Evolutionary conservation across 192 early-diverging fungal genomes (phyloP), one percentile per base, ranked within the genome.

Genomic region (Umbelopsis vinacea): DNA sequence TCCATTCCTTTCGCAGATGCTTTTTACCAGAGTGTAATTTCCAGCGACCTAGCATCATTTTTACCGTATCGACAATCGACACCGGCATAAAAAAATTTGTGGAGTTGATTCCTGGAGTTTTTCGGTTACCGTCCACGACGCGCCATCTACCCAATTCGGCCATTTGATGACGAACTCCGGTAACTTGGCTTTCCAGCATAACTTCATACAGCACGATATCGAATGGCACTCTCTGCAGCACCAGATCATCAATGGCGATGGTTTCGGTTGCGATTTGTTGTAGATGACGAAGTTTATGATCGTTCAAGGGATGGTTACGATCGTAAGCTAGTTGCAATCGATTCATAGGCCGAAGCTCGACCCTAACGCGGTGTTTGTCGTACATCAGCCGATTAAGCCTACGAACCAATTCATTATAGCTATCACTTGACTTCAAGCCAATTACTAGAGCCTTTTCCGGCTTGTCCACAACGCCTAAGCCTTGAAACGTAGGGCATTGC

Each of bases 261-360:
- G 50, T 54, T 29, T 37, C 12, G 19, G 74, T 68, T 8, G 79
- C 79, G 2, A 71, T 15, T n/a, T 71, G 53, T 7, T 71, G 55
- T 3, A 79, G 38, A 37, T 63, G 57, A 2, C 17, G 29, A 29
- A 63, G 33, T 14, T 63, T 63, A 37, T 63, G 12, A 37, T 63
- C 57, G 26, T 37, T 63, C 11, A 63, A n/a, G 15, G 57, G 57
- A 37, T 63, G 57, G 6, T n/a, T 47, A 0, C 66, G 66, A 47
- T 81, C 77, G 54, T 81, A 81, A 12, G 75, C 79, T 38, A 81
- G 66, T 50, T 71, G 70, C 3, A 81, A 37, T 6, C 73, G 76
- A 33, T 81, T 54, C 70, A 77, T 77, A 12, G 75, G 46, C 38
- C 66, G 46, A 11, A 70, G 35, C 21, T 74, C 57, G 11, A 75